Base-by-base conservation (phyloP, 495 filamentous ascomycete species). In the Penicillium parvum region DNA sequence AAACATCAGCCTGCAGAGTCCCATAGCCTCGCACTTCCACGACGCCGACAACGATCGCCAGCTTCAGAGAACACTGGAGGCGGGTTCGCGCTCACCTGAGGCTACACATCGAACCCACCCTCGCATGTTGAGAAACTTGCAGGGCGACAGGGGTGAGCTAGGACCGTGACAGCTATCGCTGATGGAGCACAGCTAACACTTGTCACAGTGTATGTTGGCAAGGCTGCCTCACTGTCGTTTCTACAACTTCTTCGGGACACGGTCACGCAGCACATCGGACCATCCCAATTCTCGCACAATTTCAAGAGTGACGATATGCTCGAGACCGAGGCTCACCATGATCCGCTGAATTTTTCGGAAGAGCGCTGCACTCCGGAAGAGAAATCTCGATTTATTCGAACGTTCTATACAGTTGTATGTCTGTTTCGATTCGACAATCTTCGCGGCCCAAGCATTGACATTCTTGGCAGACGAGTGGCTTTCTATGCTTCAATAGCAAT, bases 231-330 rank as follows among this genome's bases (percentile, higher is more conserved):
- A 9, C 38, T 71, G 12, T 69, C 66, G 0, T 71, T 71, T 44
- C 37, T 71, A 10, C 68, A 71, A 25, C 47, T 69, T 17, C 53
- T 71, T 33, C 65, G 66, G 7, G 65, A 65, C 17, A 69, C 58
- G 0, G 65, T 71, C 22, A 66, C 60, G 6, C 64, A 69, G 30
- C 60, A 69, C 40, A 68, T 71, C 11, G 68, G 68, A 3, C 68
- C 68, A 1, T 68, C 64, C 5, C 60, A 66, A 21, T 71, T 71
- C 40, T 68, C 68, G 0, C 63, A 71, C 28, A 66, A 65, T 49
- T 48, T 58, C 32, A 58, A 50, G n/a, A 63, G 55, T 2, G 65
- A 69, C 28, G 58, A 69, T 34, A 71, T 71, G 68, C 58, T 71
- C 2, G 68, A 71, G 40, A 57, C 57, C 1, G 66, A 69, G 21